Conservation (phyloP, 2,329 filamentous ascomycete species). For the Alternaria infectoria region DNA sequence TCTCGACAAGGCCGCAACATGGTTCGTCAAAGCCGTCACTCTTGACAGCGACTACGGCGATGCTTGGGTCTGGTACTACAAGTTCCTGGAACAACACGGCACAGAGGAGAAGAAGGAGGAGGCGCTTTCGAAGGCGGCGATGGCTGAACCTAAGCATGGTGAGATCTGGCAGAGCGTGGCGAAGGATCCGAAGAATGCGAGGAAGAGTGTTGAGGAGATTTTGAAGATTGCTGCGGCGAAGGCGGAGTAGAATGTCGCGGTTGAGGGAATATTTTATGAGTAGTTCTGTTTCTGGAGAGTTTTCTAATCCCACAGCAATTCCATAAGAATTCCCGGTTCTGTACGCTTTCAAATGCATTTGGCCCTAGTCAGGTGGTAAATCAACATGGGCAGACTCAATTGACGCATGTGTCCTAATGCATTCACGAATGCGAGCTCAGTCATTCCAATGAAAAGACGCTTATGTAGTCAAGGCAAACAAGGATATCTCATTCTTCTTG, state of each 20-base stretch:
- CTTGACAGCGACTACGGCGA: constrained; percentile 88
- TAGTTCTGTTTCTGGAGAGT: neutral
- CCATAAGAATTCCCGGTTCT: too few relatives aligned
- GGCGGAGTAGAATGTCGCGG: constrained; percentile 51
- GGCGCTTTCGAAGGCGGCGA: constrained; percentile 78
- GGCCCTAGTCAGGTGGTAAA: neutral
- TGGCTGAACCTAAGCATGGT: constrained; percentile 88
- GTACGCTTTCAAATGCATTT: neutral
- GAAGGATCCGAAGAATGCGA: constrained; percentile 84
- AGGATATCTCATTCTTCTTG: neutral
- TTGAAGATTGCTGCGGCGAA: constrained; percentile 75
- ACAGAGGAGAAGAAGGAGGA: constrained; percentile 91
- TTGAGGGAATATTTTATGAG: neutral
- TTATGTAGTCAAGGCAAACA: too few relatives aligned
- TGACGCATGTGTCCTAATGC: neutral
- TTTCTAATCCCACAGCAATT: too few relatives aligned
- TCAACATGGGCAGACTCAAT: accelerated
- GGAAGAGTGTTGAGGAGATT: constrained; percentile 78
- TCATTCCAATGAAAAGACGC: neutral
- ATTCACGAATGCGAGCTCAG: accelerated
- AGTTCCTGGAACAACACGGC: constrained; percentile 89
- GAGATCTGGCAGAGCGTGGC: constrained; percentile 87
- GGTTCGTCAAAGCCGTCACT: constrained; percentile 96
- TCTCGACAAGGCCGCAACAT: constrained; percentile 91
- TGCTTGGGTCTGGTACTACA: constrained; percentile 98